Percentiles rank a stretch among this genome's conserved stretches.
Conservation (phyloP, 2,329 filamentous ascomycete species). For the Paracamarosporium sp. region DNA sequence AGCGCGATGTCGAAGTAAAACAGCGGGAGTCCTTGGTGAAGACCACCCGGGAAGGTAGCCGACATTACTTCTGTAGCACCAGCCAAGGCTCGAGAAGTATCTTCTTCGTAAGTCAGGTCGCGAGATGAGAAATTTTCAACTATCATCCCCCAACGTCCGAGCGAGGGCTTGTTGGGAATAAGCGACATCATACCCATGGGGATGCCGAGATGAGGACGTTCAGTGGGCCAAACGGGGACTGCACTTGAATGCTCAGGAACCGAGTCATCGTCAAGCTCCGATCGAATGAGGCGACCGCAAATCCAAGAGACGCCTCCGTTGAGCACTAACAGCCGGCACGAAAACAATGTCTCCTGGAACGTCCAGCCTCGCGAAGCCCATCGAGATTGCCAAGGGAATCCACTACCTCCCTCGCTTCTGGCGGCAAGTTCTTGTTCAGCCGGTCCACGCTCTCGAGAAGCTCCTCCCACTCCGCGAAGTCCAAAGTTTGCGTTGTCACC, state of each 20-base stretch:
- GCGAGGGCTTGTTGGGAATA: background rate
- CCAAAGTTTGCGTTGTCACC: conserved; percentile 15
- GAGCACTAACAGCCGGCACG: conserved; percentile 14
- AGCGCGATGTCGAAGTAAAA: conserved; percentile 23
- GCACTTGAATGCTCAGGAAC: background rate
- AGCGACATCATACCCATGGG: conserved; percentile 14
- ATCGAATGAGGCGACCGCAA: conserved; percentile 6
- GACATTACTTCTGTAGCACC: conserved; percentile 14
- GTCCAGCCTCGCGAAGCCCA: conserved; percentile 16
- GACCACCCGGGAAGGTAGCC: conserved; percentile 12
- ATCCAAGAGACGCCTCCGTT: conserved; percentile 9
- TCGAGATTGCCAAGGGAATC: background rate
- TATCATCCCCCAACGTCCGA: conserved; percentile 11
- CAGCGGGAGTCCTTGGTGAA: conserved; percentile 20
- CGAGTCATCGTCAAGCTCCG: background rate
- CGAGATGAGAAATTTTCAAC: conserved; percentile 10
- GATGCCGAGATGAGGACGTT: conserved; percentile 10
- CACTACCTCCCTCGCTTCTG: background rate
- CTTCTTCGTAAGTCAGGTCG: conserved; percentile 7
- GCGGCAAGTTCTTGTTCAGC: no score
- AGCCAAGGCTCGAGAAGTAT: conserved; percentile 13
- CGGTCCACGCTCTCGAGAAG: background rate
- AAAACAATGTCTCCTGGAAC: conserved; percentile 20
- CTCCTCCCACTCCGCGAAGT: conserved; percentile 1
- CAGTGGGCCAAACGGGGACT: background rate